Evolutionary conservation across 2,329 filamentous ascomycete species (phyloP).

Genomic region (Geosmithia morbida): DNA sequence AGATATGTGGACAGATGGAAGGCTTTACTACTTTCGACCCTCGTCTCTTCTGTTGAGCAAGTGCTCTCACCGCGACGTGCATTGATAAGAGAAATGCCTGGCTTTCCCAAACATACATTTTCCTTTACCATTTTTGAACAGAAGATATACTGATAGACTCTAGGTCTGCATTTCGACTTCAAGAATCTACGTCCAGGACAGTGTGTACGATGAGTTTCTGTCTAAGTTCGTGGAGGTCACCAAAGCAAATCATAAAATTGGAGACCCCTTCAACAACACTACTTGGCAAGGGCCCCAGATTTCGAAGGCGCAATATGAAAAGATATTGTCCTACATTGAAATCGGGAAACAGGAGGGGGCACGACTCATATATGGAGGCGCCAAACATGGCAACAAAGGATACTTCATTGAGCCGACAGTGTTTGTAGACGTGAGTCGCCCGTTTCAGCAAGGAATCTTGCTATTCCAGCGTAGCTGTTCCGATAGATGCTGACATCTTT

Average conservation of each 20-base stretch:
- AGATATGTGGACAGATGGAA: too few relatives aligned
- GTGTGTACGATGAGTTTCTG: constrained; percentile 44
- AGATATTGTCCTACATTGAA: constrained; percentile 49
- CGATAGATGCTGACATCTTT: background rate
- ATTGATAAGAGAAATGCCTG: too few relatives aligned
- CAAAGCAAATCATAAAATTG: constrained; percentile 24
- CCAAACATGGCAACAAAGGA: constrained; percentile 19
- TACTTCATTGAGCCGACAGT: constrained; percentile 8
- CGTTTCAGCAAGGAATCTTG: too few relatives aligned
- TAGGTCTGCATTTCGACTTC: constrained; percentile 23
- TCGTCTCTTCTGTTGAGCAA: background rate
- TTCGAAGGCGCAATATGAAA: constrained; percentile 46
- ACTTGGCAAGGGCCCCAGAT: constrained; percentile 23
- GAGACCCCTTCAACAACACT: constrained; percentile 4
- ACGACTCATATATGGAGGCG: constrained; percentile 40
- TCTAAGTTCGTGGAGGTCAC: constrained; percentile 38
- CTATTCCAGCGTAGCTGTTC: background rate
- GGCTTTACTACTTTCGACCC: too few relatives aligned
- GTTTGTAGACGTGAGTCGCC: constrained; percentile 11
- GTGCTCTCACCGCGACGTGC: too few relatives aligned
- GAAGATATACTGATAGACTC: too few relatives aligned
- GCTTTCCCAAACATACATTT: too few relatives aligned
- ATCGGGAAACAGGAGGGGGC: constrained; percentile 30
- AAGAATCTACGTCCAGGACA: constrained; percentile 41
- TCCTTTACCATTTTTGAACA: too few relatives aligned